A percentile compares a stretch with the other conserved stretches of the same genome.
These are phyloP conservation scores for Ormosia semicastrata DNA, from an alignment of 306 rosid genomes.

Conservation along the genomic window DNA sequence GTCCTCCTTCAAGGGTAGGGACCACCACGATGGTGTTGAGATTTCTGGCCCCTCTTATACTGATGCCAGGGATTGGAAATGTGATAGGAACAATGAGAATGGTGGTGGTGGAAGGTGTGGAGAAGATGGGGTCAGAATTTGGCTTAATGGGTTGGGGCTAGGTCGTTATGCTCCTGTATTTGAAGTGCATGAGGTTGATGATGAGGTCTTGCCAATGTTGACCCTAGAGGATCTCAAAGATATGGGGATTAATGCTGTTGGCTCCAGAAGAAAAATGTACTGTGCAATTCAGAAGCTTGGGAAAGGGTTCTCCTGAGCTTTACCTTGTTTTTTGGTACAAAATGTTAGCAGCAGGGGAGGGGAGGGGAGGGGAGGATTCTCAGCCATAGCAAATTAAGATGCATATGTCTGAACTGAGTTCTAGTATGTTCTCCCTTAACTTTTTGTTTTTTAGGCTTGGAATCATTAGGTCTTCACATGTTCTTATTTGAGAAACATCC, in stretches of 20 bases:
- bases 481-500: slow-evolving; percentile 31
- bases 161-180: slow-evolving; percentile 91
- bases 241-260: slow-evolving; percentile 92
- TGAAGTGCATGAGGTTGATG: slow-evolving; percentile 94
- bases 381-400: slow-evolving; percentile 59
- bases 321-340: not conserved
- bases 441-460: slow-evolving; percentile 36
- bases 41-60: slow-evolving; percentile 81
- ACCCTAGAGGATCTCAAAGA: slow-evolving; percentile 77
- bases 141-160: slow-evolving; percentile 90
- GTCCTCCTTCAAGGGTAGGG: slow-evolving; percentile 55
- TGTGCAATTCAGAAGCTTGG: slow-evolving; percentile 92
- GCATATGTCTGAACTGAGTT: slow-evolving; percentile 48
- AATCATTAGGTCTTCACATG: slow-evolving; percentile 43
- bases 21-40: slow-evolving; percentile 69
- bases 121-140: slow-evolving; percentile 85
- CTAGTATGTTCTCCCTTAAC: slow-evolving; percentile 38
- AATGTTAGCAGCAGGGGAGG: not conserved
- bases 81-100: slow-evolving; percentile 52
- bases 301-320: slow-evolving; percentile 70
- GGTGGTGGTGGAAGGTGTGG: slow-evolving; percentile 54
- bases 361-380: slow-evolving; percentile 31
- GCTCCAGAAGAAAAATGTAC: slow-evolving; percentile 85
- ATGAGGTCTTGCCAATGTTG: slow-evolving; percentile 87
- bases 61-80: slow-evolving; percentile 68